These are phyloP conservation scores for Xylariomycetidae sp. DNA, from an alignment of 2,329 filamentous ascomycete genomes.

Conservation along the genomic window DNA sequence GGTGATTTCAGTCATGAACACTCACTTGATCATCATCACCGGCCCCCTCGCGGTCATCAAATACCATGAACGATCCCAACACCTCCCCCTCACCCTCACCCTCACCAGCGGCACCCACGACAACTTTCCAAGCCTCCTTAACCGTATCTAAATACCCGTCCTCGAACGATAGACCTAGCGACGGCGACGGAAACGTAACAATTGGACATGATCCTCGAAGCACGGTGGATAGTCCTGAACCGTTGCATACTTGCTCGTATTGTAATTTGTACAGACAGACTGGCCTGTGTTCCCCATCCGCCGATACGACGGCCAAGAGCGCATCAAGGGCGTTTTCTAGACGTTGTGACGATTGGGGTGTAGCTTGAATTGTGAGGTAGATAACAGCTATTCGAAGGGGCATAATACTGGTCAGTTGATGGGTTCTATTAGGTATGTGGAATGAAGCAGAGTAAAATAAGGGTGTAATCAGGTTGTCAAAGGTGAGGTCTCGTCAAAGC, in stretches of 20 bases:
- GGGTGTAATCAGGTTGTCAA: slow-evolving; percentile 79
- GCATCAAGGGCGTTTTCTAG: slow-evolving; percentile 37
- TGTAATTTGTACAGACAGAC: slow-evolving; percentile 46
- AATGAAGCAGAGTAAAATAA: too few species aligned
- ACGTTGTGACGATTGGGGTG: slow-evolving; percentile 27
- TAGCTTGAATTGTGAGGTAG: slow-evolving; percentile 36
- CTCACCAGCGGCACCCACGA: slow-evolving; percentile 48
- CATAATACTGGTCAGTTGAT: too few species aligned
- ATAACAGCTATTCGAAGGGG: too few species aligned
- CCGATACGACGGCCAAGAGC: slow-evolving; percentile 31
- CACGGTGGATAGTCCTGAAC: slow-evolving; percentile 20
- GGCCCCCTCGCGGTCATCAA: slow-evolving; percentile 66
- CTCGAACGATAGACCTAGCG: slow-evolving; percentile 67
- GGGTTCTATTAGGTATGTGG: too few species aligned
- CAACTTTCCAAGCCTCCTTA: slow-evolving; percentile 62
- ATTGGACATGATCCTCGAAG: slow-evolving; percentile 35
- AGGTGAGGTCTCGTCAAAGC: slow-evolving; percentile 79
- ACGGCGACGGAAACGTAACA: slow-evolving; percentile 53
- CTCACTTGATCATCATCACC: slow-evolving; percentile 50
- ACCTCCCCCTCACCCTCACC: slow-evolving; percentile 33
- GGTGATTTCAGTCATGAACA: too few species aligned
- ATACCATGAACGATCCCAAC: slow-evolving; percentile 85
- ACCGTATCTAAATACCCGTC: slow-evolving; percentile 66
- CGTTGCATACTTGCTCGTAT: slow-evolving; percentile 46
- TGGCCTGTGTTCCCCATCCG: slow-evolving; percentile 12